Conservation (phyloP, 768 basidiomycete species). For the Tulasnella sp. region DNA sequence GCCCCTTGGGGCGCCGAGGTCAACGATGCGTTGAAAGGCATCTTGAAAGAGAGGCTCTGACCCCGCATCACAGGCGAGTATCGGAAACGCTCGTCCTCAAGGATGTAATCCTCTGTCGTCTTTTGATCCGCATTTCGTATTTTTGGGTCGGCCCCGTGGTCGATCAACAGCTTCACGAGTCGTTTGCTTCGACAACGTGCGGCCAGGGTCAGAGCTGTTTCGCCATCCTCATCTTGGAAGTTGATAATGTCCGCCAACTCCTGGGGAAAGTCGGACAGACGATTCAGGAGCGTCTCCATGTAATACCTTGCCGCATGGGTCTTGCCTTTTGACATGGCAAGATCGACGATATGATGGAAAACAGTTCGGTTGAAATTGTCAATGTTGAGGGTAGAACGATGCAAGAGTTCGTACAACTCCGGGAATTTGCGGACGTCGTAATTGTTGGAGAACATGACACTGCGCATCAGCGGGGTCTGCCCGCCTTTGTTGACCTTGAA, state of each 20-base stretch:
- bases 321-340: slow-evolving; percentile 95
- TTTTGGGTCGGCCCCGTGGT: slow-evolving; percentile 94
- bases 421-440: slow-evolving; percentile 99
- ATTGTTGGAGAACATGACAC: slow-evolving; percentile 99
- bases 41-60: slow-evolving; percentile 34
- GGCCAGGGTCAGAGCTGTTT: slow-evolving; percentile 93
- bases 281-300: slow-evolving; percentile 86
- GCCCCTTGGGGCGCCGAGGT: slow-evolving; percentile 10
- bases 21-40: not conserved
- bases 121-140: slow-evolving; percentile 90
- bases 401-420: slow-evolving; percentile 89
- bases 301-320: slow-evolving; percentile 97
- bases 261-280: slow-evolving; percentile 84
- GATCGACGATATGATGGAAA: slow-evolving; percentile 95
- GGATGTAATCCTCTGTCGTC: slow-evolving; percentile 94
- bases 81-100: slow-evolving; percentile 95
- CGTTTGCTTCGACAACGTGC: slow-evolving; percentile 92
- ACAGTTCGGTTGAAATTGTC: slow-evolving; percentile 96
- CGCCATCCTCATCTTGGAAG: slow-evolving; percentile 97
- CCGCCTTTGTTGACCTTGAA: slow-evolving; percentile 95
- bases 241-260: slow-evolving; percentile 97
- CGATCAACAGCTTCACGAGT: slow-evolving; percentile 86
- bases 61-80: slow-evolving; percentile 76
- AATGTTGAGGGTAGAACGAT: slow-evolving; percentile 97
- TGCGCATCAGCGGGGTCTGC: slow-evolving; percentile 95